phyloP scores from a whole-genome alignment of 257 asterid species.

The Nicotiana knightiana region DNA sequence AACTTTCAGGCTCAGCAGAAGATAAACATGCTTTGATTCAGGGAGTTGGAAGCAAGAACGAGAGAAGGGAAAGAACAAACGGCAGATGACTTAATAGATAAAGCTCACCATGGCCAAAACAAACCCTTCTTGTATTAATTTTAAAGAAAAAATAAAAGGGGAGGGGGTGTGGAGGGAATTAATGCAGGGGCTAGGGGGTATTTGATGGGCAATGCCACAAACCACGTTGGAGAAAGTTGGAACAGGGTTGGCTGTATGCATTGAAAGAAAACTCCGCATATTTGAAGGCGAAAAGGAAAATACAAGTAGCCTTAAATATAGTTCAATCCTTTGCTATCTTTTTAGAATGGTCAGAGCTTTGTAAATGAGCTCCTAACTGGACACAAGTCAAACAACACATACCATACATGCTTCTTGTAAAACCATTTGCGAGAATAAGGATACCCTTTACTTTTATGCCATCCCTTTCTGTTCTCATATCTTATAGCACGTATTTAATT shows the following conservation, averaged over 20 bases:
- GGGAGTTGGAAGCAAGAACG: background rate
- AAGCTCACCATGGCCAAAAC: background rate
- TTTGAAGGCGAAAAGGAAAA: too few relatives aligned
- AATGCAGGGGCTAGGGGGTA: too few relatives aligned
- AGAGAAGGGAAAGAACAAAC: background rate
- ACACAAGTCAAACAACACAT: background rate
- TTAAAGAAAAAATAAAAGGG: too few relatives aligned
- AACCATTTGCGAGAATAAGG: background rate
- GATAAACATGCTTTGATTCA: background rate
- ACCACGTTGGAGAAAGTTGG: too few relatives aligned
- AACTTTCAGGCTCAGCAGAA: background rate
- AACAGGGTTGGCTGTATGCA: too few relatives aligned
- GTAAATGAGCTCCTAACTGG: background rate
- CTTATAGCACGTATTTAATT: background rate
- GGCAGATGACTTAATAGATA: background rate
- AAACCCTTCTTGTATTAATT: too few relatives aligned
- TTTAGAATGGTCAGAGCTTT: too few relatives aligned
- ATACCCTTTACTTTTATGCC: background rate
- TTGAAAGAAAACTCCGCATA: too few relatives aligned
- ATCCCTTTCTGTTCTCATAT: background rate
- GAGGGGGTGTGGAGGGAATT: too few relatives aligned
- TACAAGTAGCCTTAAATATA: too few relatives aligned
- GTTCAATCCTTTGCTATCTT: too few relatives aligned
- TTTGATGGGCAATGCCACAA: too few relatives aligned
- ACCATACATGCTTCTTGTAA: background rate